Evolutionary conservation across 352 stramenopile genomes (phyloP).

Genomic region (Phytopythium kandeliae): DNA sequence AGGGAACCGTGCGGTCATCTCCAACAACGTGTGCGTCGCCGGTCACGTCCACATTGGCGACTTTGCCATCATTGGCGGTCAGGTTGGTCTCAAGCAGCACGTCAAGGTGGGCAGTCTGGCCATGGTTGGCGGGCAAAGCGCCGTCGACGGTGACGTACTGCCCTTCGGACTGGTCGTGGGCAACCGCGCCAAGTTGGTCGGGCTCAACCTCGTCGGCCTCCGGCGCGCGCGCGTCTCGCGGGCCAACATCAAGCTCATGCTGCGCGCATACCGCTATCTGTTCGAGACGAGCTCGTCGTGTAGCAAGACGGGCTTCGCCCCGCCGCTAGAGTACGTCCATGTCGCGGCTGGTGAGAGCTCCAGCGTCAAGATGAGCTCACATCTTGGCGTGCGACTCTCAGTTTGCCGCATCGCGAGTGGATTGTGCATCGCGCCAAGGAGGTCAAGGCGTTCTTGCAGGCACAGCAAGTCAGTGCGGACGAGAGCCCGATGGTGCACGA

Average conservation of each 20-base stretch:
- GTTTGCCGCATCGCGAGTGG: constrained; percentile 48
- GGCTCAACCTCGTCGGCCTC: constrained; percentile 72
- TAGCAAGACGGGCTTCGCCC: constrained; percentile 65
- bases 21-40: constrained; percentile 79
- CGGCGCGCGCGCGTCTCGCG: constrained; percentile 55
- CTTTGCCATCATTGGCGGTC: constrained; percentile 69
- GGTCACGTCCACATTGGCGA: constrained; percentile 74
- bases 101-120: constrained; percentile 60
- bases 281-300: constrained; percentile 43
- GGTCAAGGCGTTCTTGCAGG: constrained; percentile 38
- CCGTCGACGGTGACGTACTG: constrained; percentile 78
- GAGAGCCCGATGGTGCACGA: constrained; percentile 47
- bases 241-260: constrained; percentile 68
- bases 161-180: constrained; percentile 68
- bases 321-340: constrained; percentile 52
- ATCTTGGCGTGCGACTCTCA: constrained; percentile 12
- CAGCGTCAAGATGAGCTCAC: neutral
- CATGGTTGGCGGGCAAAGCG: constrained; percentile 78
- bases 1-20: constrained; percentile 64
- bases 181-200: constrained; percentile 71
- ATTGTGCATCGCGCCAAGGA: constrained; percentile 49
- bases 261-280: constrained; percentile 73
- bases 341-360: no score
- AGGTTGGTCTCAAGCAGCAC: constrained; percentile 76
- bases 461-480: constrained; percentile 26